Evolutionary conservation across 768 basidiomycete species (phyloP), one percentile per base, ranked within the genome.

Genomic region (Agaricus blazei): DNA sequence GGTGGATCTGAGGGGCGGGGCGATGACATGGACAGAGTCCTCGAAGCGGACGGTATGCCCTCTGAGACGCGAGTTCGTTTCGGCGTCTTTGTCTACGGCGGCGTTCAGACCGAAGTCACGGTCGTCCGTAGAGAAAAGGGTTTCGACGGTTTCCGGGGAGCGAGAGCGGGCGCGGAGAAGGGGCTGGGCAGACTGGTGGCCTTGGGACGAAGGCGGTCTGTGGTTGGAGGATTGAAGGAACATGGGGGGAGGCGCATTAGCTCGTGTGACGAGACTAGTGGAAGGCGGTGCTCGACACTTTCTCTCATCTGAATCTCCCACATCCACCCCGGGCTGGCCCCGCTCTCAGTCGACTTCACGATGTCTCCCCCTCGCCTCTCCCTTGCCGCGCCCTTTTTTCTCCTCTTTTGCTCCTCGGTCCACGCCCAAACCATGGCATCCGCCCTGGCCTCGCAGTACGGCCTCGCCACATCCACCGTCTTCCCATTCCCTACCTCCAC

Each of bases 1-100:
- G 24, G 86, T 90, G 23, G 90, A 93, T 66, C 83, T 78, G 37
- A 92, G 70, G 4, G 87, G 75, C 0, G 85, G 87, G 3, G 76
- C 79, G 62, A 88, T 83, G 43, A 87, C 77, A 58, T 86, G 82
- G 1, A 87, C 83, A 36, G 84, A 78, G 49, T 90, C 85, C 57
- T 80, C 72, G 64, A 90, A 89, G 43, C 83, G 75, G 40, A 90
- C 86, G 8, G 67, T 69, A 34, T 80, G 78, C 27, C 44, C 52
- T 31, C 44, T 42, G 49, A 48, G 58, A 9, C 27, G 31, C 27
- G 34, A 41, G 38, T 55, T 49, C 12, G 54, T 44, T 6, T 8
- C 31, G 31, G 9, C 34, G 47, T 27, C 42, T 15, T 56, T 50
- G 34, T 36, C 42, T 14, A 43, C 40, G 19, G 29, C 12, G 19